Evolutionary conservation across 176 grass and related monocot species (phyloP), one percentile per base, ranked within the genome.

Genomic region (Oryza rufipogon): DNA sequence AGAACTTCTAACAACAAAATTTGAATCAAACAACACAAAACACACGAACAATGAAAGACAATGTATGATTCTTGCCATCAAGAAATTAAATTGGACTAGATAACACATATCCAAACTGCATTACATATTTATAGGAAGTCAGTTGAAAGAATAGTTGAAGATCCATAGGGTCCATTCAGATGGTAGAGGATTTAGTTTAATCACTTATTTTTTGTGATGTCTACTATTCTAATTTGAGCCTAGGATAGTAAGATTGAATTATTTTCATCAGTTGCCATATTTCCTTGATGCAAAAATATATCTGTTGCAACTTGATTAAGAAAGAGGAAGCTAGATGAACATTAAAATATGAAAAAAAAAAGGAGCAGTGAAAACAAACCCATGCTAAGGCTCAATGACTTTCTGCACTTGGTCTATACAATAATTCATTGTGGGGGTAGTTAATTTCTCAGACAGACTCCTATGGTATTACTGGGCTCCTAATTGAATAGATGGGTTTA

Each of bases 51-150:
- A 63, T 68, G 4, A 60, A 2, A 47, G 39, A 75, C 26, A 58
- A 19, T 58, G 54, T n/a, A 38, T 30, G n/a, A 63, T 23, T 65
- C 32, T 63, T 13, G 14, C 5, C 82, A 56, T 68, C 46, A 75
- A 38, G 82, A 69, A 23, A 75, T n/a, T 20, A 61, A 56, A 26
- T 70, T 58, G 1, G 54, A 11, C 7, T 56, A 80, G 3, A 81
- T 81, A 81, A 25, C n/a, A 56, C 32, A 81, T 25, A 71, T 60
- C 20, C 2, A 3, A 71, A 78, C 11, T 63, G 48, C 7, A 45
- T 32, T 42, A 54, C 28, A 60, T 58, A 60, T 73, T 73, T 73
- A 30, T 49, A n/a, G 28, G 66, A 60, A 10, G 79, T 63, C 63
- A 75, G 64, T 75, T 11, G 13, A 65, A 85, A 82, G 6, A 36